Evolutionary conservation across 148 eudicot genomes (phyloP).

Genomic region (Vaccinium vitisidaea): DNA sequence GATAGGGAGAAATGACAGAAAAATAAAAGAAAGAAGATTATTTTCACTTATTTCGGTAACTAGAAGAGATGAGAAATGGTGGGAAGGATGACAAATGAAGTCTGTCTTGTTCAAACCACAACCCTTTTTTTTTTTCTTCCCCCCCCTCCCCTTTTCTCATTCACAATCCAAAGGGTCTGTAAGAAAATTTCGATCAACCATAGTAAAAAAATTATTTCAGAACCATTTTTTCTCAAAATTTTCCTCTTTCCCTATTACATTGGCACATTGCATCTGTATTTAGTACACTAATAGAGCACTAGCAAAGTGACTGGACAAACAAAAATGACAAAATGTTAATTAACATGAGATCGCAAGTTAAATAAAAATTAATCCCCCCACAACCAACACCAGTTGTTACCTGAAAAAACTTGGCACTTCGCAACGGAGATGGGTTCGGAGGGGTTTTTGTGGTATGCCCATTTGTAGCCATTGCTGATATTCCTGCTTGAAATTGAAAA

Average conservation of each 20-base stretch:
- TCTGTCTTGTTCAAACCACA: not conserved
- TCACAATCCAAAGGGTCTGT: not conserved
- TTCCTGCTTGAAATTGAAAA: conserved; percentile 16
- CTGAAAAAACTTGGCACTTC: conserved; percentile 29
- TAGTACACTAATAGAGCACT: not conserved
- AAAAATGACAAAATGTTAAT: not conserved
- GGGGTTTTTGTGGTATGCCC: conserved; percentile 24
- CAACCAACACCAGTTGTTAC: conserved; percentile 9
- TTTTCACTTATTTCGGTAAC: too few species aligned
- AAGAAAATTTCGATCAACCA: not conserved
- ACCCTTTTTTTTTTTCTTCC: not conserved
- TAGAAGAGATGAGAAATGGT: not conserved
- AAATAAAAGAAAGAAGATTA: not conserved
- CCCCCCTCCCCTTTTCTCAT: not conserved
- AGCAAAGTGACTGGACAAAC: not conserved
- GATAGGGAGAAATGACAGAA: not conserved
- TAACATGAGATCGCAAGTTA: not conserved
- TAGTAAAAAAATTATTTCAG: not conserved
- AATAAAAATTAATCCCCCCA: not conserved
- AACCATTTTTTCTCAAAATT: not conserved
- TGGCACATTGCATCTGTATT: not conserved
- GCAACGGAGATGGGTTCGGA: conserved; percentile 25
- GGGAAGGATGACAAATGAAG: not conserved
- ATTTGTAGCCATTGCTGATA: conserved; percentile 28
- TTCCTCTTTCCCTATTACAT: not conserved